Conservation (phyloP, 2,329 filamentous ascomycete species). For the Aspergillus neoniger region DNA sequence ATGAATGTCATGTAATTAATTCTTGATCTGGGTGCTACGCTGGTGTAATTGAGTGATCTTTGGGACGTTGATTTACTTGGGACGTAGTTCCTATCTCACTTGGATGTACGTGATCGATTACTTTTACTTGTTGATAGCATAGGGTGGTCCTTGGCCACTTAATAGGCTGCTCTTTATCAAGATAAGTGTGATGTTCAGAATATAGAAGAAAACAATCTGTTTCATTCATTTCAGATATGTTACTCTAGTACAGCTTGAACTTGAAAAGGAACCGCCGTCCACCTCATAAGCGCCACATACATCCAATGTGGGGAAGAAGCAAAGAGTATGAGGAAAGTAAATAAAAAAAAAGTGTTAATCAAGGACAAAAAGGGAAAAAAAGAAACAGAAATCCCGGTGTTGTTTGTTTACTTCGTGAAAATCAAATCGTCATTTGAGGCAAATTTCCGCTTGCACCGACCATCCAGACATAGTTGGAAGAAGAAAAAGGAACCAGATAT, state of each 20-base stretch:
- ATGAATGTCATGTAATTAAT: no score
- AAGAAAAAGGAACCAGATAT: background rate
- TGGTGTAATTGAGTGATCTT: no score
- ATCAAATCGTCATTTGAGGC: slow-evolving; percentile 6
- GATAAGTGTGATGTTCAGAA: background rate
- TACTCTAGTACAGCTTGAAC: slow-evolving; percentile 31
- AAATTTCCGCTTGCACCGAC: slow-evolving; percentile 9
- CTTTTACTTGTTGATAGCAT: no score
- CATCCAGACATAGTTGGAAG: background rate
- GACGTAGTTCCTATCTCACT: no score
- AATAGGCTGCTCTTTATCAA: no score
- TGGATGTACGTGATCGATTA: no score
- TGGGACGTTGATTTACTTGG: no score
- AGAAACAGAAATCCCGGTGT: background rate
- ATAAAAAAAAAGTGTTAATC: background rate
- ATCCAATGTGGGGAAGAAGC: slow-evolving; percentile 10
- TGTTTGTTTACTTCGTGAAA: slow-evolving; percentile 2
- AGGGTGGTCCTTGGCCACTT: no score
- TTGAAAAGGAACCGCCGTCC: slow-evolving; percentile 19
- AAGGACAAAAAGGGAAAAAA: background rate
- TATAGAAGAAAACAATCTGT: background rate
- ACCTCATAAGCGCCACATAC: slow-evolving; percentile 30
- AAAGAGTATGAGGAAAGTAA: slow-evolving; percentile 2
- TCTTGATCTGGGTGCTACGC: no score
- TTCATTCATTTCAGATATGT: slow-evolving; percentile 11